Evolutionary conservation across 1,284 basidiomycete genomes (phyloP).

Genomic region (Melampsora abietis-canadensis): DNA sequence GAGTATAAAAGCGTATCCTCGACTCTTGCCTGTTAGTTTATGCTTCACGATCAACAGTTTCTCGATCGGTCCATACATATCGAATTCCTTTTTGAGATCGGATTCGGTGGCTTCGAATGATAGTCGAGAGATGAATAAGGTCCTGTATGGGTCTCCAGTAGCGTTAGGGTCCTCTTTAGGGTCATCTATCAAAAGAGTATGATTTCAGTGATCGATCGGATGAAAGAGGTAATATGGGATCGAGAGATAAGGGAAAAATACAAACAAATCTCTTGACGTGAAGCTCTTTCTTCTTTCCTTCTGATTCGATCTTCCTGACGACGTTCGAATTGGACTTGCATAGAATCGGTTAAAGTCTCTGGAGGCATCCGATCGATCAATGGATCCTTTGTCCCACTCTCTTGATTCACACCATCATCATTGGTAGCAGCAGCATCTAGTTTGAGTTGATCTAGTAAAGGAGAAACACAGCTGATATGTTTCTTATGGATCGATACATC

Average conservation of each 20-base stretch:
- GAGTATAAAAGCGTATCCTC: slow-evolving; percentile 94
- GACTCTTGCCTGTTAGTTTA: slow-evolving; percentile 70
- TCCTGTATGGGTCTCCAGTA: slow-evolving; percentile 97
- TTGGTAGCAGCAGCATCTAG: slow-evolving; percentile 66
- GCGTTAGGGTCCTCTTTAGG: slow-evolving; percentile 87
- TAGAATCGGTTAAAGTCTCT: slow-evolving; percentile 39
- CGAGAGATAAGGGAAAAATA: background rate
- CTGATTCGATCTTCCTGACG: slow-evolving; percentile 59
- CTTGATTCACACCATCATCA: slow-evolving; percentile 39
- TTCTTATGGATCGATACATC: slow-evolving; percentile 68
- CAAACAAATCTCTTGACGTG: slow-evolving; percentile 66
- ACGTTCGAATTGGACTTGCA: slow-evolving; percentile 36
- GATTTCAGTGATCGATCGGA: slow-evolving; percentile 9
- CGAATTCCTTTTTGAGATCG: slow-evolving; percentile 90
- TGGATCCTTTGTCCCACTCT: slow-evolving; percentile 30
- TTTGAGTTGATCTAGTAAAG: slow-evolving; percentile 67
- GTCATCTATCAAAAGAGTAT: slow-evolving; percentile 63
- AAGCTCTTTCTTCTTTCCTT: slow-evolving; percentile 72
- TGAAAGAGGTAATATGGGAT: slow-evolving; percentile 12
- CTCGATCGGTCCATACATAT: slow-evolving; percentile 90
- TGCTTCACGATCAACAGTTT: slow-evolving; percentile 73
- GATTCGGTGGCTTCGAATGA: slow-evolving; percentile 83
- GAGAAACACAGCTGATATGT: slow-evolving; percentile 66
- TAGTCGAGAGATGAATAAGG: slow-evolving; percentile 91
- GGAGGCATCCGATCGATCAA: slow-evolving; percentile 41